Evolutionary conservation across 352 stramenopile species (phyloP).

Genomic region (Globisporangium okanoganense): DNA sequence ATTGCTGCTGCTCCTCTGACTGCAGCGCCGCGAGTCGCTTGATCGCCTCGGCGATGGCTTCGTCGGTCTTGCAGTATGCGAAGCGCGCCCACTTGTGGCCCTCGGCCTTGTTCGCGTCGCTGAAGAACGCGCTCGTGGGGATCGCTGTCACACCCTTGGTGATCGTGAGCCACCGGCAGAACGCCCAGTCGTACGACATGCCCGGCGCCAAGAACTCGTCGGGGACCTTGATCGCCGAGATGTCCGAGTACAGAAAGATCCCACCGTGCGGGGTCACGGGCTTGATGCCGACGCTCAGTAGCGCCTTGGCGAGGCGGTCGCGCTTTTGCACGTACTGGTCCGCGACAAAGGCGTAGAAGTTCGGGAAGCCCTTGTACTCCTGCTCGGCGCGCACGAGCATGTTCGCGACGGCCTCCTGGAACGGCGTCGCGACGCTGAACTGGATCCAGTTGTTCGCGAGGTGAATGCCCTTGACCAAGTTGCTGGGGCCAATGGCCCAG

Average conservation of each 20-base stretch:
- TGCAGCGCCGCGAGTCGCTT: slow-evolving; percentile 35
- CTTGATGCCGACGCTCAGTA: slow-evolving; percentile 56
- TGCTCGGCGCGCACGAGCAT: slow-evolving; percentile 69
- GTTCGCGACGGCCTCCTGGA: slow-evolving; percentile 80
- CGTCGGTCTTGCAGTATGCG: slow-evolving; percentile 96
- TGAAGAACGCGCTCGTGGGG: slow-evolving; percentile 92
- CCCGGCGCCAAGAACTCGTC: slow-evolving; percentile 34
- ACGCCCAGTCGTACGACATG: slow-evolving; percentile 89
- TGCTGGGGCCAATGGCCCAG: slow-evolving; percentile 86
- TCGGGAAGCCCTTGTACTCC: slow-evolving; percentile 64
- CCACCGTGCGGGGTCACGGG: slow-evolving; percentile 60
- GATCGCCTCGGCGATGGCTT: slow-evolving; percentile 88
- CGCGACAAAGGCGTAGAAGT: slow-evolving; percentile 80
- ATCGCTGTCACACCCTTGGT: slow-evolving; percentile 90
- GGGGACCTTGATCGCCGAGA: slow-evolving; percentile 62
- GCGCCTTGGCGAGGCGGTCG: slow-evolving; percentile 46
- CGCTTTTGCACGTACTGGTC: slow-evolving; percentile 74
- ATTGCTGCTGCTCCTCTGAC: neutral
- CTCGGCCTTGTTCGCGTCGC: slow-evolving; percentile 62
- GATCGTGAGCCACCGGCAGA: slow-evolving; percentile 91
- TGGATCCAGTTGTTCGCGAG: slow-evolving; percentile 87
- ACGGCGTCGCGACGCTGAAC: slow-evolving; percentile 83
- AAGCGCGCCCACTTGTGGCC: slow-evolving; percentile 87
- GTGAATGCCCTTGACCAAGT: slow-evolving; percentile 68
- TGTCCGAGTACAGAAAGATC: slow-evolving; percentile 82